Base-by-base conservation (phyloP, 164 flowering plant species). In the Liquidambar formosana region DNA sequence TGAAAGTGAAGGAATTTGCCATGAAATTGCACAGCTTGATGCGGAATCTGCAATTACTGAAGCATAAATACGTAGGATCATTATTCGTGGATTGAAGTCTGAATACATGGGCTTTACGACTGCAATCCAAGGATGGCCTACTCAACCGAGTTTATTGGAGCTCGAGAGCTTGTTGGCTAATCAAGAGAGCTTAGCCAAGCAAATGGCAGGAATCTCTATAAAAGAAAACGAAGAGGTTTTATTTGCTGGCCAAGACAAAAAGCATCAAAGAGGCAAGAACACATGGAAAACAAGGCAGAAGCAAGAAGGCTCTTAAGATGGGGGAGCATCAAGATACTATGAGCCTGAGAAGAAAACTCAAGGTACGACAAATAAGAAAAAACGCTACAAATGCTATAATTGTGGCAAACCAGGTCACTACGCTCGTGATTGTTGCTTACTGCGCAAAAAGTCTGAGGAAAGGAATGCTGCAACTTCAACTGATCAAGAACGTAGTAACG, bases 131-230 rank as follows among this genome's bases (percentile, higher is more conserved):
- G 66, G 73, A 0, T 75, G 70, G 73, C 38, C 16, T 12, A 49
- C n/a, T 14, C 73, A 70, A 23, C 73, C 77, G 2, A 51, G 67
- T 6, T 43, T 65, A 3, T 15, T 49, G 1, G 65, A 64, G n/a
- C 43, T 75, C 0, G 62, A 75, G n/a, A 70, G 65, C 23, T 22
- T 70, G 38, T 19, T 69, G 10, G 56, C 49, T 26, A 10, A 13
- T 28, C 65, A 77, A 65, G 79, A 81, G 59, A 44, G 62, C 10
- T 56, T 78, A 18, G 75, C 41, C 5, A 73, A 73, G 13, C 64
- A 75, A 57, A 80, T 75, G 64, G 43, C 5, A 8, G 60, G 65
- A 19, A 57, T 53, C 0, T 66, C 59, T 9, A 0, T 57, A 9
- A 65, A 68, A 26, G 44, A 21, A 46, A 65, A 67, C 5, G 76